Base-by-base conservation (phyloP, 2,329 filamentous ascomycete genomes). In the Aspergillus tanneri region DNA sequence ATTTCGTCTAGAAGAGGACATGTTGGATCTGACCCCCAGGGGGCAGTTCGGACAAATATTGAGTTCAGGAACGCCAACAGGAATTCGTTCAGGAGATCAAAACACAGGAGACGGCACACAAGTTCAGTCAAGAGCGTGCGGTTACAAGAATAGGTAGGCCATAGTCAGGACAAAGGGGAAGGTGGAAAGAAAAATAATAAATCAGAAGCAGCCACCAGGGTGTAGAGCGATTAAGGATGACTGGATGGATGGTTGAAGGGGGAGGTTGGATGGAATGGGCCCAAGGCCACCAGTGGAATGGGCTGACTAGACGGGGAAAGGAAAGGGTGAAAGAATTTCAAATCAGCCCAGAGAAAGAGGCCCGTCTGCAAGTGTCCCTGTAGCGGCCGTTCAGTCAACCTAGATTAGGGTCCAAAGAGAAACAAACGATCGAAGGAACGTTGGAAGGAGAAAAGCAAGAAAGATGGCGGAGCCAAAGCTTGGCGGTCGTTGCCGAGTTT, bases 1-100 rank as follows among this genome's bases (percentile, higher is more conserved):
- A 54, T 70, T 70, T 49, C 65, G 61, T 50, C 60, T 69, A 40
- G 70, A 67, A 47, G 66, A 65, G 62, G 69, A 69, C 45, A 60
- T 67, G 59, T 52, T 50, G 39, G 42, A 36, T 28, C 40, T 35
- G 41, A 47, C 53, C 53, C 51, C 50, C 55, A 47, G 48, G 50
- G 50, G 55, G 43, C 10, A 47, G 18, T 25, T 35, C 14, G 37
- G 18, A 18, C 21, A 28, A 38, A 46, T 39, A 42, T 43, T 11
- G 19, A 43, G n/a, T n/a, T n/a, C 12, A 35, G n/a, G 19, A 23
- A 21, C 43, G 40, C 11, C 7, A 14, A 12, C 9, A 32, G 11
- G n/a, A 43, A 43, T 30, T 28, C 39, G 42, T 49, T 38, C 38
- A 47, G 48, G 43, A 28, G 19, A 24, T 37, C 11, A 25, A 18